Percentiles rank a stretch among this genome's conserved stretches.
Conservation (phyloP, 1,284 basidiomycete genomes). For the Rhodotorula sp. region DNA sequence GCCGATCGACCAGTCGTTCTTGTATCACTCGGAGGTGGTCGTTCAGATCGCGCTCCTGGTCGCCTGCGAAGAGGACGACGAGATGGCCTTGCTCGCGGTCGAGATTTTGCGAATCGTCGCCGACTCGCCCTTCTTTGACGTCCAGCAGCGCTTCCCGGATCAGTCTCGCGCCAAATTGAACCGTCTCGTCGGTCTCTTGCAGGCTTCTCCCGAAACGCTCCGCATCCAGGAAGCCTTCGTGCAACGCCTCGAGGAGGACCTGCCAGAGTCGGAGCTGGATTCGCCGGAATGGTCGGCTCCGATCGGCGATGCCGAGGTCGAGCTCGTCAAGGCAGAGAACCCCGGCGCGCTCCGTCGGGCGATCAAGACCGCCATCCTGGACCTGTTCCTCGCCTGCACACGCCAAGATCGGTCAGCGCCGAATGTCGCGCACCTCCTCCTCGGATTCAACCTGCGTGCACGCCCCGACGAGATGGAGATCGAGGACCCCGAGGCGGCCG, state of each 20-base stretch:
- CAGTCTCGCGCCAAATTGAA: conserved; percentile 54
- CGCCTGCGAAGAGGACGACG: conserved; percentile 66
- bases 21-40: conserved; percentile 68
- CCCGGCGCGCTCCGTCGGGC: conserved; percentile 60
- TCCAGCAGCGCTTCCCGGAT: conserved; percentile 62
- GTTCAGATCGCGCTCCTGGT: conserved; percentile 82
- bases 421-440: conserved; percentile 84
- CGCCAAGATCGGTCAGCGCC: conserved; percentile 65
- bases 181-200: conserved; percentile 71
- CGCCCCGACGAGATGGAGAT: conserved; percentile 51
- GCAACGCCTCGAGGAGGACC: conserved; percentile 60
- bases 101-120: conserved; percentile 73
- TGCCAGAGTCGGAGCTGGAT: conserved; percentile 47
- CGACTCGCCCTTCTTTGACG: conserved; percentile 56
- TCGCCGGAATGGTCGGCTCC: conserved; percentile 40
- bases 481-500: conserved; percentile 61
- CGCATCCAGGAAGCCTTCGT: conserved; percentile 82
- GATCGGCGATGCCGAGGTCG: conserved; percentile 52
- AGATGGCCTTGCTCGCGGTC: conserved; percentile 74
- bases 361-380: conserved; percentile 75
- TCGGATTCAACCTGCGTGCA: conserved; percentile 67
- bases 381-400: conserved; percentile 80
- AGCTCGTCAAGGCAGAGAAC: conserved; percentile 40
- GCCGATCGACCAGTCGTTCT: conserved; percentile 75
- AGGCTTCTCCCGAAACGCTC: conserved; percentile 78